Conservation (phyloP, 2,329 filamentous ascomycete genomes). For the Oidium heveae region DNA sequence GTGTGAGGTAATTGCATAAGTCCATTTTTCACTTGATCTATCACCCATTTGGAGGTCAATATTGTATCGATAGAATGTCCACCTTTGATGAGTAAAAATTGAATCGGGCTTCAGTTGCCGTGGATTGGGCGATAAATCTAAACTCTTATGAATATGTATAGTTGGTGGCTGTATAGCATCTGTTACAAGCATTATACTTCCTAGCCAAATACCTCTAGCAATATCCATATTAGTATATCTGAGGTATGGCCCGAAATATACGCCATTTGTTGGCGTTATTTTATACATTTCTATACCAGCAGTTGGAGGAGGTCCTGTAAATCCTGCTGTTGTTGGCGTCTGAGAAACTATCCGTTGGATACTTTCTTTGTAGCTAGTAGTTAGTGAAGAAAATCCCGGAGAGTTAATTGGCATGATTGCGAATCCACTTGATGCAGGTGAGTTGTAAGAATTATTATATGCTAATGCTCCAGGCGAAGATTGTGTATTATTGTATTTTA, state of each 20-base stretch:
- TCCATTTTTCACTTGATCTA: constrained; percentile 61
- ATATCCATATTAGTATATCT: constrained; percentile 95
- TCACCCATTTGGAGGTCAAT: constrained; percentile 79
- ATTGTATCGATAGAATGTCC: constrained; percentile 91
- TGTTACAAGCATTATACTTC: constrained; percentile 80
- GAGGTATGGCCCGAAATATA: constrained; percentile 93
- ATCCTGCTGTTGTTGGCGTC: constrained; percentile 55
- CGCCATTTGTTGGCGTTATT: constrained; percentile 75
- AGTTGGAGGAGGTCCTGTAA: constrained; percentile 66
- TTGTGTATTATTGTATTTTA: constrained; percentile 59
- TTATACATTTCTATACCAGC: constrained; percentile 89
- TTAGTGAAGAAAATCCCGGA: constrained; percentile 61
- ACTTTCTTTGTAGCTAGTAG: constrained; percentile 62
- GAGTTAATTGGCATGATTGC: constrained; percentile 46
- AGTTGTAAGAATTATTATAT: constrained; percentile 48
- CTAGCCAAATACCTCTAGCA: constrained; percentile 71
- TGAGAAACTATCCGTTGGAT: constrained; percentile 59
- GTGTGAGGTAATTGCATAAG: constrained; percentile 91
- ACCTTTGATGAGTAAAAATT: constrained; percentile 75
- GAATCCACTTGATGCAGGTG: constrained; percentile 30
- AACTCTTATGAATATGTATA: constrained; percentile 78
- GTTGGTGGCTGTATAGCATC: constrained; percentile 82
- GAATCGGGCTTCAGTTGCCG: constrained; percentile 58
- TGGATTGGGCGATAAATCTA: constrained; percentile 79
- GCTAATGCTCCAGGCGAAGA: constrained; percentile 54